Evolutionary conservation across 495 filamentous ascomycete genomes (phyloP), one percentile per base, ranked within the genome.

Genomic region (Penicillium manginii): DNA sequence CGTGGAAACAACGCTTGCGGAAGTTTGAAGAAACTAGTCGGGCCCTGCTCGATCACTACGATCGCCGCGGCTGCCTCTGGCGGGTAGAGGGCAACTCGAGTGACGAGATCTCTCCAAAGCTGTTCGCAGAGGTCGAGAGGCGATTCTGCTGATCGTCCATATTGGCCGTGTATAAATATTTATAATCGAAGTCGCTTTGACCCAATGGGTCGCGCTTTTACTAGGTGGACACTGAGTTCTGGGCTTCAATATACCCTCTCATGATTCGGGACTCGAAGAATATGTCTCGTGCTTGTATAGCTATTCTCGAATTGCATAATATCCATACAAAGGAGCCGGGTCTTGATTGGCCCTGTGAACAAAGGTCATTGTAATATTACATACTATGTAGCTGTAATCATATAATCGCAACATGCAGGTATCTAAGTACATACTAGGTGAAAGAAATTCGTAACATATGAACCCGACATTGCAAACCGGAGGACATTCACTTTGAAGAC

Each of bases 31-130:
- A 96, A 71, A 91, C 89, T 2, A 96, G 91, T 71, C 78, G 84
- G 65, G 89, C 91, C 15, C 74, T 98, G 47, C 76, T 98, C 11
- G 88, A 96, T 60, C 91, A 96, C 73, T 98, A 98, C 70, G 87
- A 90, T 19, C 82, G 82, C 59, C 87, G 88, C 62, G 91, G 91
- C n/a, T 88, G 96, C 32, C 72, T 98, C 55, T 93, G 88, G 90
- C 88, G 87, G 31, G 92, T 97, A 3, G 75, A 89, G 60, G 94
- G 94, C 9, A 84, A 93, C 65, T 91, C 86, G 61, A 96, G 90
- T 62, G 89, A 98, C 72, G 93, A 98, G 81, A 98, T 98, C 52
- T 92, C 83, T 17, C 94, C 94, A 8, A 84, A 90, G 75, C 74
- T 98, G 12, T 86, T 90, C 64, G 77, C 79, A 9, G 93, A 96